phyloP scores from a whole-genome alignment of 768 basidiomycete genomes.

The Atractiella rhizophila region DNA sequence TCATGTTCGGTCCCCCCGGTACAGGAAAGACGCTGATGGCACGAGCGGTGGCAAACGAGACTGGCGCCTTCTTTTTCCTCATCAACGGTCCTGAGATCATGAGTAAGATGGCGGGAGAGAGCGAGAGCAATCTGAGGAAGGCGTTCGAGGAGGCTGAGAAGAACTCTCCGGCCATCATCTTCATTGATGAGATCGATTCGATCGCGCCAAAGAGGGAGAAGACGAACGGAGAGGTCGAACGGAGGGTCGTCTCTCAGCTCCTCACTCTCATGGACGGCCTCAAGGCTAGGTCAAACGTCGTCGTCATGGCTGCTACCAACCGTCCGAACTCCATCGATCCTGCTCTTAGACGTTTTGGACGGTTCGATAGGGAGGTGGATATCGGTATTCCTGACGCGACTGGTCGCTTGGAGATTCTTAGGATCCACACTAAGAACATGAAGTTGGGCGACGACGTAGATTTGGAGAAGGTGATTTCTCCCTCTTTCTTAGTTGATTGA shows the following conservation, averaged over 20 bases:
- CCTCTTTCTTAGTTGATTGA: not conserved
- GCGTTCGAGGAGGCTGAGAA: slow-evolving; percentile 99
- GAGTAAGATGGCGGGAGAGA: slow-evolving; percentile 99
- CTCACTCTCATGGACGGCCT: slow-evolving; percentile 88
- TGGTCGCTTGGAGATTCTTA: slow-evolving; percentile 90
- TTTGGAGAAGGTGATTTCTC: slow-evolving; percentile 48
- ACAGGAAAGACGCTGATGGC: slow-evolving; percentile 99
- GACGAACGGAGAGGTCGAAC: slow-evolving; percentile 99
- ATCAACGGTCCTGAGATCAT: slow-evolving; percentile 99
- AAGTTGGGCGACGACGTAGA: slow-evolving; percentile 91
- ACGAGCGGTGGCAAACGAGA: slow-evolving; percentile 95
- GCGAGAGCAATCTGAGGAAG: slow-evolving; percentile 87
- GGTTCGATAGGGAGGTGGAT: slow-evolving; percentile 97
- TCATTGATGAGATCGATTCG: slow-evolving; percentile 97
- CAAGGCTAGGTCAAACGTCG: slow-evolving; percentile 94
- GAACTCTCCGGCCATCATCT: slow-evolving; percentile 98
- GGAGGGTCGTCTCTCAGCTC: slow-evolving; percentile 92
- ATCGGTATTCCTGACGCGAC: slow-evolving; percentile 98
- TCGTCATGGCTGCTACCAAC: slow-evolving; percentile 99
- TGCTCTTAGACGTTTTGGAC: slow-evolving; percentile 90
- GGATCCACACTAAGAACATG: slow-evolving; percentile 99
- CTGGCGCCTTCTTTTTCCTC: slow-evolving; percentile 98
- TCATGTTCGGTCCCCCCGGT: slow-evolving; percentile 95
- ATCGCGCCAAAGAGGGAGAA: slow-evolving; percentile 99
- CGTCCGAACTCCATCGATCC: slow-evolving; percentile 98